phyloP scores from a whole-genome alignment of 192 early-diverging fungal species.

The Rhizophlyctis rosea region DNA sequence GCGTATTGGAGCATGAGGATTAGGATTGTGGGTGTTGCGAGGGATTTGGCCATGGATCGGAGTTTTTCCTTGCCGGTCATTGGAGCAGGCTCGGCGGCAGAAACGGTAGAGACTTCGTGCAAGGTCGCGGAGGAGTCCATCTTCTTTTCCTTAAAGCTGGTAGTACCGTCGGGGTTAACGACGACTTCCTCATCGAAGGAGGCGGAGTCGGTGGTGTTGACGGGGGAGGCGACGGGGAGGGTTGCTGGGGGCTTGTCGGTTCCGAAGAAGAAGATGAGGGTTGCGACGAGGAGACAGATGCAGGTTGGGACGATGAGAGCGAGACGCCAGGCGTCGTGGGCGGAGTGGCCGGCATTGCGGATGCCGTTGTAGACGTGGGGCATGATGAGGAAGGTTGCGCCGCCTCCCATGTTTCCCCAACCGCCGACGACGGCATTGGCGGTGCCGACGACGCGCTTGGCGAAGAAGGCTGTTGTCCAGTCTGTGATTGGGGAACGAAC shows the following conservation, averaged over 20 bases:
- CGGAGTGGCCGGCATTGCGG: conserved; percentile 11
- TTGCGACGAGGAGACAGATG: background rate
- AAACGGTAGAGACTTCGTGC: background rate
- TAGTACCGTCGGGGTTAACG: conserved; percentile 36
- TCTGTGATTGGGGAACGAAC: conserved; percentile 28
- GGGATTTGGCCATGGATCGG: too few relatives aligned
- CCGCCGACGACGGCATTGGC: conserved; percentile 68
- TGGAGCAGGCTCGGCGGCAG: background rate
- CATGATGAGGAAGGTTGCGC: conserved; percentile 61
- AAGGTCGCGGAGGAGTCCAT: background rate
- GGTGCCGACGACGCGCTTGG: conserved; percentile 52
- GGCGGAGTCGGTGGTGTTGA: too few relatives aligned
- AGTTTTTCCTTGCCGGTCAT: background rate
- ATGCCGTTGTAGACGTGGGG: conserved; percentile 48
- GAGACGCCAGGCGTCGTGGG: conserved; percentile 10
- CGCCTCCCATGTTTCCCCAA: conserved; percentile 68
- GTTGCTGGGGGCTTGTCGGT: background rate
- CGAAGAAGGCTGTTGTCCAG: conserved; percentile 65
- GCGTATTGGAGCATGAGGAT: conserved; percentile 57
- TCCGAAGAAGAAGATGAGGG: background rate
- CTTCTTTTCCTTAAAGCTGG: conserved; percentile 41
- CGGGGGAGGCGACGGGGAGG: conserved; percentile 41
- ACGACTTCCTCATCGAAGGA: conserved; percentile 38
- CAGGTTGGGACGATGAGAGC: background rate
- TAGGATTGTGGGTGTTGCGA: conserved; percentile 9